phyloP scores from a whole-genome alignment of 2,329 filamentous ascomycete species.

The Metarhizium robertsii region DNA sequence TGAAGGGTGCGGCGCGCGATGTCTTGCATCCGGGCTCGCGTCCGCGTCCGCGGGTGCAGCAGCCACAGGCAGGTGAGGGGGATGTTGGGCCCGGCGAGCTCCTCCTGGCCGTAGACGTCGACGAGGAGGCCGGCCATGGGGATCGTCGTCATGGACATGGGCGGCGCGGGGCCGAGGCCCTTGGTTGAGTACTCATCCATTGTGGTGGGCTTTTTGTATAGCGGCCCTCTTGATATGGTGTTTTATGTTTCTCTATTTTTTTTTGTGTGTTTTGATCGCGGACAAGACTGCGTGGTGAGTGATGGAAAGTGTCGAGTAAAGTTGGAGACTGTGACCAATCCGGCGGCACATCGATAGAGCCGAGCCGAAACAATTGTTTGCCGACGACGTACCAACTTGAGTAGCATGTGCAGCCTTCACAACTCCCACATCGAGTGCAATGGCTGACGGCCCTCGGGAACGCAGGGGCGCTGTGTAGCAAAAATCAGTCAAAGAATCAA shows the following conservation, averaged over 20 bases:
- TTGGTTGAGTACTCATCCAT: constrained; percentile 20
- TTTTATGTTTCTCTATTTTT: too few relatives aligned
- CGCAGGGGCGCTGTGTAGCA: too few relatives aligned
- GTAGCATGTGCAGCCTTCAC: too few relatives aligned
- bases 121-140: constrained; percentile 71
- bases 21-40: constrained; percentile 63
- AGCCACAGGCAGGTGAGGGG: constrained; percentile 80
- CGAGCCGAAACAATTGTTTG: too few relatives aligned
- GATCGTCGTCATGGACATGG: constrained; percentile 55
- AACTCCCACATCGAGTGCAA: too few relatives aligned
- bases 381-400: too few relatives aligned
- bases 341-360: too few relatives aligned
- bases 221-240: too few relatives aligned
- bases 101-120: constrained; percentile 71
- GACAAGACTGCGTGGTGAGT: too few relatives aligned
- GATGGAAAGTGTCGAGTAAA: too few relatives aligned
- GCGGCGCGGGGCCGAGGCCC: constrained; percentile 29
- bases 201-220: neutral
- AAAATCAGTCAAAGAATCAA: neutral
- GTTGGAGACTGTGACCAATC: too few relatives aligned
- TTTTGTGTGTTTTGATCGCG: too few relatives aligned
- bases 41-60: constrained; percentile 68
- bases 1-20: constrained; percentile 60
- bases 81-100: constrained; percentile 44
- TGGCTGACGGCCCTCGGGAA: neutral